phyloP scores from a whole-genome alignment of 2,329 filamentous ascomycete genomes.

The Harringtonia aguacate region DNA sequence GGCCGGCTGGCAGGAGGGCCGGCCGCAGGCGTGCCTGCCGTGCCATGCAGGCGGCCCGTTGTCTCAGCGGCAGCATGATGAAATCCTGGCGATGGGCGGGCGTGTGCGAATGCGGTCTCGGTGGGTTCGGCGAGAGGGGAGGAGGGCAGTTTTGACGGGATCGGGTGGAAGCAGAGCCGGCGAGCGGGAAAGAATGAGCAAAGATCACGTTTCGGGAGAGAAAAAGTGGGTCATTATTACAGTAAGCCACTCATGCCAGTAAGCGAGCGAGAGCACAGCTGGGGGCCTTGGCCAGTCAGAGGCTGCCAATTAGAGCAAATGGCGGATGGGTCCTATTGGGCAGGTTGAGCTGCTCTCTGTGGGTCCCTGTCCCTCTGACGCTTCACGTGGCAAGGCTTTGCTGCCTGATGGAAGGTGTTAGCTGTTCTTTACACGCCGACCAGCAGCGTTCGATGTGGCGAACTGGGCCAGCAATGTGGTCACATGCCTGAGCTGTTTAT shows the following conservation, averaged over 20 bases:
- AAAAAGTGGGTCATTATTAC: neutral
- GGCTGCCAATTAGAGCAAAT: conserved; percentile 7
- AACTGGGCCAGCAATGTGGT: too few species aligned
- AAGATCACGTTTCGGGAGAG: neutral
- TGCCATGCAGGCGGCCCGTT: conserved; percentile 23
- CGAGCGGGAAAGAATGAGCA: neutral
- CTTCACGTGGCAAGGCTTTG: conserved; percentile 7
- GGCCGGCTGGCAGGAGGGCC: conserved; percentile 15
- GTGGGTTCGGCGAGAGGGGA: neutral
- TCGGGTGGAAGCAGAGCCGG: neutral
- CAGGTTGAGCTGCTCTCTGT: neutral
- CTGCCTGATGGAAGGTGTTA: conserved; percentile 3
- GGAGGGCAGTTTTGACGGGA: neutral
- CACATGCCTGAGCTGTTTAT: too few species aligned
- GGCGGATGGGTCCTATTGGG: conserved; percentile 8
- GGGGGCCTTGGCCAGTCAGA: conserved; percentile 8
- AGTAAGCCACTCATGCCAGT: neutral
- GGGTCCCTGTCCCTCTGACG: too few species aligned
- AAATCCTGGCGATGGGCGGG: too few species aligned
- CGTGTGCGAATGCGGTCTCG: too few species aligned
- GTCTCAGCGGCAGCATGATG: conserved; percentile 27
- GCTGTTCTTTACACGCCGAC: neutral
- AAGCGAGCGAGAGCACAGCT: neutral
- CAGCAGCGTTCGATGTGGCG: too few species aligned
- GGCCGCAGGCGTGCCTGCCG: conserved; percentile 22